Percentiles rank a stretch among this genome's conserved stretches.
phyloP scores from a whole-genome alignment of 2,329 filamentous ascomycete species.

The Microdochium trichocladiopsis region DNA sequence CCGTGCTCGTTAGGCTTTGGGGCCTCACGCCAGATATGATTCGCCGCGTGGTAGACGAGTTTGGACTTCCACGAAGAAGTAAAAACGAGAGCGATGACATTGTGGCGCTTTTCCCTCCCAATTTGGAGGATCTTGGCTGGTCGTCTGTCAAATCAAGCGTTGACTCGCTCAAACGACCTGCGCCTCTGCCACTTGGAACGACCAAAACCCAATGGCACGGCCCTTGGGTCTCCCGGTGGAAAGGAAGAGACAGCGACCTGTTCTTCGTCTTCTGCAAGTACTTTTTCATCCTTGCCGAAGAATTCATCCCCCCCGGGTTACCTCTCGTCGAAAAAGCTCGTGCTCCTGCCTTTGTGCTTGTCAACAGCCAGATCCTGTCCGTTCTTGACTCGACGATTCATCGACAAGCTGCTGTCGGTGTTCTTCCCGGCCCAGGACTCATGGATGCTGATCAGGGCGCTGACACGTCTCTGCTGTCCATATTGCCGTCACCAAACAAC shows the following conservation, averaged over 20 bases:
- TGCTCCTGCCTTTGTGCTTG: conserved; percentile 69
- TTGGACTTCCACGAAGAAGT: conserved; percentile 53
- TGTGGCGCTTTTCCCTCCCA: conserved; percentile 61
- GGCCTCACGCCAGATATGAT: conserved; percentile 61
- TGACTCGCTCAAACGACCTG: conserved; percentile 56
- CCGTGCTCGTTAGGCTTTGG: conserved; percentile 79
- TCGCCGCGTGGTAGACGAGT: conserved; percentile 64
- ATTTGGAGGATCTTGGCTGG: conserved; percentile 51
- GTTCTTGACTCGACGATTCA: conserved; percentile 80
- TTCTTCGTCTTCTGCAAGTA: conserved; percentile 91
- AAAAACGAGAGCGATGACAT: conserved; percentile 57
- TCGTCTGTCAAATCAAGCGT: conserved; percentile 40
- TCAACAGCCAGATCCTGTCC: conserved; percentile 75
- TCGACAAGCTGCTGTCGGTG: conserved; percentile 53
- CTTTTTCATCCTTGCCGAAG: conserved; percentile 71
- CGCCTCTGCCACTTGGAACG: conserved; percentile 59
- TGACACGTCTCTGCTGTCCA: conserved; percentile 59
- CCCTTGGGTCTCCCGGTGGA: conserved; percentile 80
- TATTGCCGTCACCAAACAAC: conserved; percentile 52
- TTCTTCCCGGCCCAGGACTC: conserved; percentile 32
- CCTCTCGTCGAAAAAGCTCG: conserved; percentile 50
- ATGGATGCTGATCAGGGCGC: conserved; percentile 40
- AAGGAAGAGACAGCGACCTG: conserved; percentile 78
- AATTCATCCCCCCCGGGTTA: conserved; percentile 55
- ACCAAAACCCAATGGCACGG: conserved; percentile 77